Evolutionary conservation across 768 basidiomycete species (phyloP).

Genomic region (Suillus discolor): DNA sequence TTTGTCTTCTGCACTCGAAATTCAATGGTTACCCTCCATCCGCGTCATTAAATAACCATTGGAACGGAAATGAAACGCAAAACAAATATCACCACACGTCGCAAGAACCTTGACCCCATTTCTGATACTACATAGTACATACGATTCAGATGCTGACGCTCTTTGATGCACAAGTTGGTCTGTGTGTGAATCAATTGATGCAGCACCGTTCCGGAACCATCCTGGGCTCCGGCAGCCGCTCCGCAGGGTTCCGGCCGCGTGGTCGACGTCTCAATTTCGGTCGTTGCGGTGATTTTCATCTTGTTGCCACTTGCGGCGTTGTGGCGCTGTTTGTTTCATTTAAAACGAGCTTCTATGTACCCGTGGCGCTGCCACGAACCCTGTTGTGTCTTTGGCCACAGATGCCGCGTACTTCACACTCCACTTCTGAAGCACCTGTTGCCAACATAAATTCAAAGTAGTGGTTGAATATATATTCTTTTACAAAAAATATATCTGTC

Average conservation of each 20-base stretch:
- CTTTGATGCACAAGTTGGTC: neutral
- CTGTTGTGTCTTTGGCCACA: no score
- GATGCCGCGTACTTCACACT: no score
- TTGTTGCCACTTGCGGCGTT: neutral
- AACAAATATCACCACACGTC: neutral
- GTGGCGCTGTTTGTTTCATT: neutral
- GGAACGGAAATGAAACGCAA: neutral
- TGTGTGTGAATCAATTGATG: neutral
- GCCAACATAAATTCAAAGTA: no score
- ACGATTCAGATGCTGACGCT: neutral
- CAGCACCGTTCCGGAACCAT: neutral
- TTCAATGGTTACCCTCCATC: neutral
- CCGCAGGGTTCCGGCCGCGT: neutral
- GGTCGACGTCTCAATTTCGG: neutral
- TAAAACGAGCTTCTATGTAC: neutral
- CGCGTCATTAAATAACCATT: neutral
- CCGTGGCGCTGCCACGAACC: neutral
- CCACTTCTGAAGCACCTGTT: no score
- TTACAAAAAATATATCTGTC: neutral
- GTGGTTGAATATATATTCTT: no score
- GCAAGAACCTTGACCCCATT: neutral
- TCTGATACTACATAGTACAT: neutral
- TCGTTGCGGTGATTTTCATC: neutral
- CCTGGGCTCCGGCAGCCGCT: neutral
- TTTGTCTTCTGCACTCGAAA: neutral